phyloP scores from a whole-genome alignment of 2,329 filamentous ascomycete genomes.

The Aspergillus sp. region DNA sequence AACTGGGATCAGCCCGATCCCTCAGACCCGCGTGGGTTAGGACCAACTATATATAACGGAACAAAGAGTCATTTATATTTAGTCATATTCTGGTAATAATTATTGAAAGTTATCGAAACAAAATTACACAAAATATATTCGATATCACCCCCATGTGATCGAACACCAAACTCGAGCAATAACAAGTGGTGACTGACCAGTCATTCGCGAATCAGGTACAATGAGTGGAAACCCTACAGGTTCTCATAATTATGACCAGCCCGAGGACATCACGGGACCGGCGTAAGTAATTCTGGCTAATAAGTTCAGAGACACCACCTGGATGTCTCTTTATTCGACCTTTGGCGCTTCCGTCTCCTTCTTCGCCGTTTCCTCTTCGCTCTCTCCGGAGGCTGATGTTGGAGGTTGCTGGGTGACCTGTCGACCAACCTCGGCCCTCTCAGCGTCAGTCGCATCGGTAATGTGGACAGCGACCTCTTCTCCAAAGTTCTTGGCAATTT shows the following conservation, averaged over 20 bases:
- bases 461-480: slow-evolving; percentile 46
- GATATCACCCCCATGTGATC: too few relatives aligned
- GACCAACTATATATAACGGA: neutral
- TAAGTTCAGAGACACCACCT: neutral
- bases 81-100: too few relatives aligned
- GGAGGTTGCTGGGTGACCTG: slow-evolving; percentile 10
- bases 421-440: slow-evolving; percentile 16
- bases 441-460: slow-evolving; percentile 38
- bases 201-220: too few relatives aligned
- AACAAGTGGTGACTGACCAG: too few relatives aligned
- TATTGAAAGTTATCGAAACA: too few relatives aligned
- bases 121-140: too few relatives aligned
- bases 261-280: neutral
- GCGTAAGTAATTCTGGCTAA: neutral
- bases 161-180: too few relatives aligned
- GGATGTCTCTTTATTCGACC: neutral
- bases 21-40: too few relatives aligned
- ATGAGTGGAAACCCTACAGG: neutral
- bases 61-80: too few relatives aligned
- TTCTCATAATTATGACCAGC: neutral
- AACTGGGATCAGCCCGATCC: too few relatives aligned
- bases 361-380: neutral
- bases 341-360: neutral
- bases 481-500: slow-evolving; percentile 43
- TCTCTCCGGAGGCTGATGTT: neutral